phyloP scores from a whole-genome alignment of 2,329 filamentous ascomycete species.

The Neocucurbitaria cava region DNA sequence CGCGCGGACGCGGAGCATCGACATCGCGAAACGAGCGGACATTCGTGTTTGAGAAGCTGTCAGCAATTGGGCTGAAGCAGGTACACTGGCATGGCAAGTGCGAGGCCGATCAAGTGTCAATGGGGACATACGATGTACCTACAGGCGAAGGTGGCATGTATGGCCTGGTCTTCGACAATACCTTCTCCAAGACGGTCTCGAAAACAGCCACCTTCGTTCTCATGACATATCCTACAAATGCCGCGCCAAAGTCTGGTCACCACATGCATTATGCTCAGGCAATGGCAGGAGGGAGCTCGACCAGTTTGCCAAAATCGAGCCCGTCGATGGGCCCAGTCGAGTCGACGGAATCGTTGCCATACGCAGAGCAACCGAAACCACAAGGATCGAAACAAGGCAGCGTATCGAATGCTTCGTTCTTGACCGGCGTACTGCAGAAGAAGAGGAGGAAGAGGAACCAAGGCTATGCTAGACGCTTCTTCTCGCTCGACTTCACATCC shows the following conservation, averaged over 20 bases:
- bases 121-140: constrained; percentile 84
- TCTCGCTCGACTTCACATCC: constrained; percentile 92
- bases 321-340: constrained; percentile 53
- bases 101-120: constrained; percentile 93
- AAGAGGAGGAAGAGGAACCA: constrained; percentile 91
- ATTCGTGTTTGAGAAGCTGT: constrained; percentile 71
- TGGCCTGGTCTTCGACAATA: constrained; percentile 97
- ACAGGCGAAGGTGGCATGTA: constrained; percentile 86
- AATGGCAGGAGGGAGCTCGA: constrained; percentile 57
- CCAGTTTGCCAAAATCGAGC: constrained; percentile 48
- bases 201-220: constrained; percentile 96
- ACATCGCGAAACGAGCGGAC: constrained; percentile 73
- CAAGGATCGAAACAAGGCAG: constrained; percentile 29
- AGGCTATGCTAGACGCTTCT: constrained; percentile 90
- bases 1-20: constrained; percentile 58
- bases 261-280: constrained; percentile 68
- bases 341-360: constrained; percentile 59
- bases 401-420: constrained; percentile 61
- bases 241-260: constrained; percentile 75
- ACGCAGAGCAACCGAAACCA: constrained; percentile 50
- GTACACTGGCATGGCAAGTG: constrained; percentile 89
- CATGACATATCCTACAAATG: constrained; percentile 87
- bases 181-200: constrained; percentile 88
- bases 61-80: constrained; percentile 66
- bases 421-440: constrained; percentile 87